phyloP scores from a whole-genome alignment of 257 asterid genomes.

The Perilla frutescens region DNA sequence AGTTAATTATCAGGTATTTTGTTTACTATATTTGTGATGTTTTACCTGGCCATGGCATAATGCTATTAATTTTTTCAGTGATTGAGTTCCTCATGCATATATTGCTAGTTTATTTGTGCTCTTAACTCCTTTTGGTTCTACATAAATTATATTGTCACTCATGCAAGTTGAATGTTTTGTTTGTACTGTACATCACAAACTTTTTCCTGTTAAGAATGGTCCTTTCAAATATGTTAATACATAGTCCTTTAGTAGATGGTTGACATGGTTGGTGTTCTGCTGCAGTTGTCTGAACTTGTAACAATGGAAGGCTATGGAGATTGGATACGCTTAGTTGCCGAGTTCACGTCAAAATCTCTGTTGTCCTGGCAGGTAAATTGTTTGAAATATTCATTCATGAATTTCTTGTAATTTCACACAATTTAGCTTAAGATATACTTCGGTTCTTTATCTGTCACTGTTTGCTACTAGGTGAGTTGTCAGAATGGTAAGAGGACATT shows the following conservation, averaged over 20 bases:
- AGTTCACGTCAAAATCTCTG: slow-evolving; percentile 87
- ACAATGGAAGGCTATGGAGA: slow-evolving; percentile 95
- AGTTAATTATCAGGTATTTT: slow-evolving; percentile 87
- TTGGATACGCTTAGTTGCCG: slow-evolving; percentile 98
- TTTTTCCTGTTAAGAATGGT: slow-evolving; percentile 22
- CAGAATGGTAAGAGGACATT: slow-evolving; percentile 15
- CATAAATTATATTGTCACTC: not conserved
- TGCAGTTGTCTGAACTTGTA: slow-evolving; percentile 93
- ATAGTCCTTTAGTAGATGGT: not conserved
- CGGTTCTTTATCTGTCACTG: slow-evolving; percentile 28
- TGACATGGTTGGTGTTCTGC: slow-evolving; percentile 38
- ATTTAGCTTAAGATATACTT: slow-evolving; percentile 28
- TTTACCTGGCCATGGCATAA: slow-evolving; percentile 31
- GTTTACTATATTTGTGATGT: slow-evolving; percentile 16
- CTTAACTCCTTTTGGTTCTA: slow-evolving; percentile 22
- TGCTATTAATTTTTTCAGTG: slow-evolving; percentile 18
- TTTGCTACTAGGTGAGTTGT: slow-evolving; percentile 28
- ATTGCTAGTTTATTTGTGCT: slow-evolving; percentile 3
- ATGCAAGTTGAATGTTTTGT: slow-evolving; percentile 3
- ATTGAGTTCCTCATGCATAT: not conserved
- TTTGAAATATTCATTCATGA: slow-evolving; percentile 22
- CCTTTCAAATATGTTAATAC: slow-evolving; percentile 13
- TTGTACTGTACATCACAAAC: not conserved
- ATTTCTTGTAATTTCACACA: slow-evolving; percentile 27
- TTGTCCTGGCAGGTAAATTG: slow-evolving; percentile 91